Conservation (phyloP, 768 basidiomycete species). For the Lyophyllum shimeji region DNA sequence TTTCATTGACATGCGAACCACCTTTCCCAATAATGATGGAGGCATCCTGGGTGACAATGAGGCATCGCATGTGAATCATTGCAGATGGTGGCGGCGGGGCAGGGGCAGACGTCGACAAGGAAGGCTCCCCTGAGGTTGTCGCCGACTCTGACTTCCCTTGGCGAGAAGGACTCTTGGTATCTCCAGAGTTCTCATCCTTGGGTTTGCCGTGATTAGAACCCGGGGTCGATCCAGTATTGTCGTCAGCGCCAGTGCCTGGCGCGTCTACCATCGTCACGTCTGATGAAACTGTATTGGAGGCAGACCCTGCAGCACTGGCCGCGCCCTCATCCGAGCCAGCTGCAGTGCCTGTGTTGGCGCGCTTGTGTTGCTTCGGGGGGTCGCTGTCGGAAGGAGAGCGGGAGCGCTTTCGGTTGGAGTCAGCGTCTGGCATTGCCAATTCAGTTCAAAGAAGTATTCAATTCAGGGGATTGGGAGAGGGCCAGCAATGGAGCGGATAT, state of each 20-base stretch:
- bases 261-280: conserved; percentile 72
- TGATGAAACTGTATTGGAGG: conserved; percentile 39
- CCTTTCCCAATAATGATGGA: conserved; percentile 98
- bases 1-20: conserved; percentile 97
- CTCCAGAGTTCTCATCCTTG: conserved; percentile 40
- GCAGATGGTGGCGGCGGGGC: conserved; percentile 77
- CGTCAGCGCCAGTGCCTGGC: conserved; percentile 50
- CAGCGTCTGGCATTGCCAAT: conserved; percentile 85
- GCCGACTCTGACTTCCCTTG: conserved; percentile 42
- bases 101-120: conserved; percentile 45
- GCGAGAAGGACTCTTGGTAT: conserved; percentile 29
- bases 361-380: conserved; percentile 77
- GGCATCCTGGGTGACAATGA: conserved; percentile 99
- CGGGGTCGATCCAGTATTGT: conserved; percentile 60
- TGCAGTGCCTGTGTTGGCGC: conserved; percentile 77
- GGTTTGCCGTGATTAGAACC: conserved; percentile 41
- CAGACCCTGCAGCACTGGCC: conserved; percentile 46
- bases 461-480: conserved; percentile 35
- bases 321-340: conserved; percentile 62
- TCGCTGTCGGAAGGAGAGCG: conserved; percentile 84
- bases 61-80: conserved; percentile 94
- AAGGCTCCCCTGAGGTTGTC: conserved; percentile 50
- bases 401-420: conserved; percentile 82
- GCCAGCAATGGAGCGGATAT: conserved; percentile 39
- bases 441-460: conserved; percentile 42